Percentiles rank a stretch among this genome's conserved stretches.
phyloP scores from a whole-genome alignment of 2,329 filamentous ascomycete genomes.

The Sporothrix brasiliensis region DNA sequence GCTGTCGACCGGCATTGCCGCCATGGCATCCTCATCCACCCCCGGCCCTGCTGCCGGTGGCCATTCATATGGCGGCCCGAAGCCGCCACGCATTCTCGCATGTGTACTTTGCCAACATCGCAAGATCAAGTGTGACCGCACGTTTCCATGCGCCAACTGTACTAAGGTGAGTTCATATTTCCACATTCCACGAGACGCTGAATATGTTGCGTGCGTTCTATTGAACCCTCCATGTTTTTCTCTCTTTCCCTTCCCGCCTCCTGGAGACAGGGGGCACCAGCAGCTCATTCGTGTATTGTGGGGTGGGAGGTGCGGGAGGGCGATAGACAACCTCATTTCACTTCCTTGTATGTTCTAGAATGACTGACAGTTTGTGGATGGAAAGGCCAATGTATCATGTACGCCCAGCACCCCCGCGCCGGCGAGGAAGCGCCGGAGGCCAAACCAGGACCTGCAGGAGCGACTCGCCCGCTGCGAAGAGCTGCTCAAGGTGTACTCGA shows the following conservation, averaged over 20 bases:
- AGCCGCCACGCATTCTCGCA: slow-evolving; percentile 53
- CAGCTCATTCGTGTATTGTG: neutral
- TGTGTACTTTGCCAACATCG: slow-evolving; percentile 63
- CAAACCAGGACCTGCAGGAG: slow-evolving; percentile 65
- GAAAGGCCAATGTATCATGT: slow-evolving; percentile 61
- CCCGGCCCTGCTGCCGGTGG: slow-evolving; percentile 18
- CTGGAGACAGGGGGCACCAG: neutral
- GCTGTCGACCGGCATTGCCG: slow-evolving; percentile 16
- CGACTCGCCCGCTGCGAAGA: slow-evolving; percentile 62
- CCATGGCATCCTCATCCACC: slow-evolving; percentile 29
- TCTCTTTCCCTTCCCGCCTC: neutral
- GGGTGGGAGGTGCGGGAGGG: neutral
- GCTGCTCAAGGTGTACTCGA: slow-evolving; percentile 60
- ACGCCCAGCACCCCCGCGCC: slow-evolving; percentile 63
- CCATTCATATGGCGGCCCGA: slow-evolving; percentile 36
- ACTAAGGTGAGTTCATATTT: slow-evolving; percentile 52
- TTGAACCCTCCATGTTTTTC: neutral
- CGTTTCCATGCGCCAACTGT: slow-evolving; percentile 62
- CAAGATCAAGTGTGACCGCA: slow-evolving; percentile 65
- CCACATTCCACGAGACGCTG: neutral
- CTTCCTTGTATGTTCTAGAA: neutral
- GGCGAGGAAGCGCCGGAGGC: slow-evolving; percentile 60
- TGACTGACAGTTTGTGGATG: slow-evolving; percentile 12
- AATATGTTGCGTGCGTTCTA: neutral
- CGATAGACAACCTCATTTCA: neutral